phyloP scores from a whole-genome alignment of 352 stramenopile genomes.

The Albugo laibachii region DNA sequence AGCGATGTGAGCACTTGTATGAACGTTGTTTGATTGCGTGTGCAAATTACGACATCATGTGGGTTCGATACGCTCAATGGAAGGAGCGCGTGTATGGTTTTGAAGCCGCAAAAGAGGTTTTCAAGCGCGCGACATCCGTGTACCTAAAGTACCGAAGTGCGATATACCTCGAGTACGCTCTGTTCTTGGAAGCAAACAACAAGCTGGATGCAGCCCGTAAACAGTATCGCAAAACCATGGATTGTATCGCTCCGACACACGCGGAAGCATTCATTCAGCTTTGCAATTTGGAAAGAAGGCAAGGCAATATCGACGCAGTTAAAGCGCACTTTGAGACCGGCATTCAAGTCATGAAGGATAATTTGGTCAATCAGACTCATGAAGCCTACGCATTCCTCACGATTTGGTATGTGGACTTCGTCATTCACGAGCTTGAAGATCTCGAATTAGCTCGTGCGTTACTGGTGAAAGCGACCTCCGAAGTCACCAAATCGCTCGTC shows the following conservation, averaged over 20 bases:
- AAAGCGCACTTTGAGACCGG: slow-evolving; percentile 33
- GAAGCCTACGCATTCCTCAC: slow-evolving; percentile 27
- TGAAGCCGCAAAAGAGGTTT: slow-evolving; percentile 38
- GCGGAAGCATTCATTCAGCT: slow-evolving; percentile 38
- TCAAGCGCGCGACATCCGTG: slow-evolving; percentile 30
- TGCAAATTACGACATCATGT: slow-evolving; percentile 70
- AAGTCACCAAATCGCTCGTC: slow-evolving; percentile 20
- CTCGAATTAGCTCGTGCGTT: slow-evolving; percentile 15
- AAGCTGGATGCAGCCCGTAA: slow-evolving; percentile 27
- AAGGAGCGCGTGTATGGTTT: slow-evolving; percentile 30
- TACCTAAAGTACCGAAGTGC: slow-evolving; percentile 55
- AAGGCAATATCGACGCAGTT: slow-evolving; percentile 22
- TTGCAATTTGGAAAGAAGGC: slow-evolving; percentile 52
- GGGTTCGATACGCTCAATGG: slow-evolving; percentile 49
- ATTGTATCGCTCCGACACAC: slow-evolving; percentile 29
- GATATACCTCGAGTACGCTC: slow-evolving; percentile 55
- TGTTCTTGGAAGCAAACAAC: slow-evolving; percentile 37
- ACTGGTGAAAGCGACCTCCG: slow-evolving; percentile 23
- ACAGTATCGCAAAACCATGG: slow-evolving; percentile 34
- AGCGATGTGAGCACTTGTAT: slow-evolving; percentile 43
- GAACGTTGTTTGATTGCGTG: slow-evolving; percentile 65
- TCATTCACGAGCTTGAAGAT: slow-evolving; percentile 25
- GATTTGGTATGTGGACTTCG: slow-evolving; percentile 34
- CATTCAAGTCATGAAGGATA: slow-evolving; percentile 17
- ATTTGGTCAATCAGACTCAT: slow-evolving; percentile 5